A percentile compares a stretch with the other conserved stretches of the same genome.
phyloP scores from a whole-genome alignment of 805 yeast genomes.

The Pichia kluyveri region DNA sequence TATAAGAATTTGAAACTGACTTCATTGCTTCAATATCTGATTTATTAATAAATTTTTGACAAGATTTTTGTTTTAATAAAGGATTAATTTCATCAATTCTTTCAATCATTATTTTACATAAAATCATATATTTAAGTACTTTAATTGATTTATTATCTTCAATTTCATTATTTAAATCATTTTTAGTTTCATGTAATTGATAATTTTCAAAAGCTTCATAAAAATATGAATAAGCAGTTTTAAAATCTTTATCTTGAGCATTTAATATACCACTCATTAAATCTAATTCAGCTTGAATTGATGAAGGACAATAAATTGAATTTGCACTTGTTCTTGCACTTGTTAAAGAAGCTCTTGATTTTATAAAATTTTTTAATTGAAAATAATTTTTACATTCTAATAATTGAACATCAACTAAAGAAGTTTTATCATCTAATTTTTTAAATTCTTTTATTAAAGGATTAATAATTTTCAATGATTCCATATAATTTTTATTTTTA shows the following conservation, averaged over 20 bases:
- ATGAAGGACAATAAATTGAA: conserved; percentile 90
- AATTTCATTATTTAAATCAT: neutral
- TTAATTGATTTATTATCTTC: conserved; percentile 41
- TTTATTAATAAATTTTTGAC: conserved; percentile 38
- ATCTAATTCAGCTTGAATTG: conserved; percentile 88
- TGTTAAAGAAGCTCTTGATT: conserved; percentile 85
- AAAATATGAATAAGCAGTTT: conserved; percentile 92
- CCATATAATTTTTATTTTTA: conserved; percentile 52
- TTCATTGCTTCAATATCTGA: conserved; percentile 93
- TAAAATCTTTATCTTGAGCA: conserved; percentile 94
- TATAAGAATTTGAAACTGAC: conserved; percentile 82
- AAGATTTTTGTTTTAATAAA: conserved; percentile 61
- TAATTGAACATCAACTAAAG: conserved; percentile 90
- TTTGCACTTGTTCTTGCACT: conserved; percentile 97
- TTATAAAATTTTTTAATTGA: conserved; percentile 82
- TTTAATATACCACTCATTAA: conserved; percentile 91
- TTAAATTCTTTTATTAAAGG: conserved; percentile 76
- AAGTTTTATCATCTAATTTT: conserved; percentile 89
- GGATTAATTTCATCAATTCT: conserved; percentile 77
- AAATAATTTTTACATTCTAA: conserved; percentile 86
- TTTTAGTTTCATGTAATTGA: conserved; percentile 33
- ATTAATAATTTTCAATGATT: conserved; percentile 64
- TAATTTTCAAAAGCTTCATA: conserved; percentile 92
- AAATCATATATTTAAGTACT: conserved; percentile 84
- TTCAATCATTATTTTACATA: conserved; percentile 89